These are phyloP conservation scores for Fusarium algeriense DNA, from an alignment of 2,329 filamentous ascomycete species.

Conservation along the genomic window DNA sequence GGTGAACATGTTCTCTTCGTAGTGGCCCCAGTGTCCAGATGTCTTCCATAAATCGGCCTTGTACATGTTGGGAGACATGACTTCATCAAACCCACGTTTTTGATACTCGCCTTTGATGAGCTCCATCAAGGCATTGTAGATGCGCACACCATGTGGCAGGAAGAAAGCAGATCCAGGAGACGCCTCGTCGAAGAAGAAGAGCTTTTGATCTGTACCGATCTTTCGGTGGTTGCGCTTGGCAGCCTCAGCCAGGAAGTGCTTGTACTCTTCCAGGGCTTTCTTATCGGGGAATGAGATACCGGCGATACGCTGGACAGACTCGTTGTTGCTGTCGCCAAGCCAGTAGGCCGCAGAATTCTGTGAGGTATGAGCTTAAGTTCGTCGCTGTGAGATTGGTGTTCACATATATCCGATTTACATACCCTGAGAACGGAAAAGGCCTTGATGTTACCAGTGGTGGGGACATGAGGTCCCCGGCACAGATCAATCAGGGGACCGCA, in stretches of 20 bases:
- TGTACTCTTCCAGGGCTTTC: constrained; percentile 91
- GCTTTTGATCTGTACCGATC: constrained; percentile 94
- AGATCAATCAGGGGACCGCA: constrained; percentile 95
- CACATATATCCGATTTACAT: constrained; percentile 9
- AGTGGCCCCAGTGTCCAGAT: constrained; percentile 87
- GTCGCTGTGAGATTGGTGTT: neutral
- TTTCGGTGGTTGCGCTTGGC: constrained; percentile 95
- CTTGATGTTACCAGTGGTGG: constrained; percentile 91
- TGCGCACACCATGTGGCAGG: constrained; percentile 90
- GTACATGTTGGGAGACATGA: constrained; percentile 95
- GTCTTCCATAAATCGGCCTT: constrained; percentile 93
- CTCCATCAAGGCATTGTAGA: constrained; percentile 88
- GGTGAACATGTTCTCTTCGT: constrained; percentile 90
- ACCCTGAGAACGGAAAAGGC: constrained; percentile 91
- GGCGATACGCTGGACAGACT: constrained; percentile 95
- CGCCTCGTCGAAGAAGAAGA: constrained; percentile 95
- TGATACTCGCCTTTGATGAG: constrained; percentile 91
- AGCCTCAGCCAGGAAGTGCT: constrained; percentile 97
- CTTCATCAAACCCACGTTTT: constrained; percentile 93
- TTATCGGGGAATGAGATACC: constrained; percentile 97
- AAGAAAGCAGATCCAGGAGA: constrained; percentile 96
- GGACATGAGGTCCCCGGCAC: constrained; percentile 94
- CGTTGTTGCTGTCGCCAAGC: constrained; percentile 91
- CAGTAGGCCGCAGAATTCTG: constrained; percentile 83
- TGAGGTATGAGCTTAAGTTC: constrained; percentile 56